Conservation (phyloP, 2,329 filamentous ascomycete species). For the Chrysoporthe cubensis region DNA sequence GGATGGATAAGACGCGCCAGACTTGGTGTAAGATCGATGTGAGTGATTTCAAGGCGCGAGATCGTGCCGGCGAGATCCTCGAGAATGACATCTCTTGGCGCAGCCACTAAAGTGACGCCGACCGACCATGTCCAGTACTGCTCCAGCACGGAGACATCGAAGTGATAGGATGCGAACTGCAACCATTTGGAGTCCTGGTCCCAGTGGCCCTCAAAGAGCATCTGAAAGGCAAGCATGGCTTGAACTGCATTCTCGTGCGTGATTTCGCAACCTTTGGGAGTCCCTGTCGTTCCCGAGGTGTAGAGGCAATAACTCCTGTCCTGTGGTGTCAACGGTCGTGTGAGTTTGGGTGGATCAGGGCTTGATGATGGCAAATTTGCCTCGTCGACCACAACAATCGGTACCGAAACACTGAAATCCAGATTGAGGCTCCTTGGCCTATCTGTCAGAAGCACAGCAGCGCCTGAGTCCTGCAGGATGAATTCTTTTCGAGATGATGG, state of each 20-base stretch:
- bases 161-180: conserved; percentile 93
- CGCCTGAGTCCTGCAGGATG: conserved; percentile 74
- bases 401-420: conserved; percentile 40
- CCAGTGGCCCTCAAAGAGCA: conserved; percentile 78
- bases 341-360: conserved; percentile 32
- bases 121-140: conserved; percentile 97
- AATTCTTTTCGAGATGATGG: conserved; percentile 76
- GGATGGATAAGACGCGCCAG: conserved; percentile 79
- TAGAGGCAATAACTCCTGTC: conserved; percentile 83
- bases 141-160: conserved; percentile 90
- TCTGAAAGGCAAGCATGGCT: conserved; percentile 83
- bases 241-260: conserved; percentile 89
- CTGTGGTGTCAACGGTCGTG: conserved; percentile 47
- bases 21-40: conserved; percentile 90
- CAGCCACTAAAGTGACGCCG: conserved; percentile 81
- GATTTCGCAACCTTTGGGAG: conserved; percentile 85
- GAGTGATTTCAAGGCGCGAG: conserved; percentile 73
- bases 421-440: conserved; percentile 30
- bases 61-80: conserved; percentile 80
- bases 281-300: conserved; percentile 85
- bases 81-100: conserved; percentile 81
- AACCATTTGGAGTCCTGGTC: conserved; percentile 76
- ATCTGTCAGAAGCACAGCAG: conserved; percentile 65
- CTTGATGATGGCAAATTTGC: conserved; percentile 34
- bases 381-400: conserved; percentile 41